phyloP scores from a whole-genome alignment of 106 monocot species.

The Dendrobium catenatum region DNA sequence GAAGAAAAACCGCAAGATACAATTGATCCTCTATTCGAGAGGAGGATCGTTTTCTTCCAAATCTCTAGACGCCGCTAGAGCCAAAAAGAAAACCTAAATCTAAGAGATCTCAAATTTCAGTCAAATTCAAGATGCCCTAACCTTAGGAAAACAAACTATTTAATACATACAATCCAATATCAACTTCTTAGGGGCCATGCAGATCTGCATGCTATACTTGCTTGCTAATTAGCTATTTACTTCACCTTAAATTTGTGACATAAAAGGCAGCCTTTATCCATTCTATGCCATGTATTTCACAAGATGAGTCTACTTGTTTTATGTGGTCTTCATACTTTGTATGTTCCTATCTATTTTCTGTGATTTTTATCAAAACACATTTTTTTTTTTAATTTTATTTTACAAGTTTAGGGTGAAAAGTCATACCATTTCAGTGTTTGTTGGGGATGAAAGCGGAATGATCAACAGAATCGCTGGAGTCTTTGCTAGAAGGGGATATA shows the following conservation, averaged over 20 bases:
- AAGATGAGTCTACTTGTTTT: not conserved
- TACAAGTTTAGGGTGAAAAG: conserved; percentile 42
- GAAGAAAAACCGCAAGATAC: no score
- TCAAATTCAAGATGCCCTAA: no score
- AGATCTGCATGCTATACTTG: not conserved
- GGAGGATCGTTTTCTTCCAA: no score
- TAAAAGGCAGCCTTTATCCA: not conserved
- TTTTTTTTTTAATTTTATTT: no score
- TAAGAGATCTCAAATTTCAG: no score
- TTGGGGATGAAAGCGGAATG: conserved; percentile 92
- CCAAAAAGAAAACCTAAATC: no score
- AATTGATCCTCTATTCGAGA: no score
- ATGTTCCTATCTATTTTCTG: not conserved
- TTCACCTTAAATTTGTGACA: not conserved
- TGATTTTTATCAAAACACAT: not conserved
- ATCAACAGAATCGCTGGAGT: conserved; percentile 91
- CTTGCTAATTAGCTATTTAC: not conserved
- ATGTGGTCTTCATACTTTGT: not conserved
- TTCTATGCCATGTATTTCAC: not conserved
- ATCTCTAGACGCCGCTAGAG: no score
- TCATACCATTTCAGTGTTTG: conserved; percentile 89
- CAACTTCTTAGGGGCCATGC: not conserved
- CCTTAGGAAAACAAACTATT: no score
- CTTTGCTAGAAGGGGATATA: conserved; percentile 89
- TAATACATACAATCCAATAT: not conserved